Conservation (phyloP, 2,329 filamentous ascomycete species). For the Pyrenophora graminea region DNA sequence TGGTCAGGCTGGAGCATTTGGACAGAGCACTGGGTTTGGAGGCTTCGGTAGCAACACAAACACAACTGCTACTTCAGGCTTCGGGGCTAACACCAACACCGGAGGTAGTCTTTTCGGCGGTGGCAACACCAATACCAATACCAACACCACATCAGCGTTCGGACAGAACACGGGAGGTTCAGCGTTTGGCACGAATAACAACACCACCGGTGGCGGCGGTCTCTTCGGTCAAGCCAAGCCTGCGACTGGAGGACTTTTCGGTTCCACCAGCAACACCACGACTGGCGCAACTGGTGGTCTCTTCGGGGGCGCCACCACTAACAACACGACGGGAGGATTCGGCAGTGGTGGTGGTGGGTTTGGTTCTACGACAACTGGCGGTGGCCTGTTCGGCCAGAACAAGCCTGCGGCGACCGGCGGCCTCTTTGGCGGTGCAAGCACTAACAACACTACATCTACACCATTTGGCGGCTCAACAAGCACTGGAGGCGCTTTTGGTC, state of each 20-base stretch:
- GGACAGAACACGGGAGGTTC: slow-evolving; percentile 38
- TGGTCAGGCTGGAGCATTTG: slow-evolving; percentile 82
- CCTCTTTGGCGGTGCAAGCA: slow-evolving; percentile 39
- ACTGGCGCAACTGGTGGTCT: slow-evolving; percentile 38
- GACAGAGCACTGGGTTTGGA: slow-evolving; percentile 63
- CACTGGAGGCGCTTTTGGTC: slow-evolving; percentile 30
- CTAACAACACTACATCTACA: slow-evolving; percentile 30
- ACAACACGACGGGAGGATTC: slow-evolving; percentile 34
- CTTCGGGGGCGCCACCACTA: slow-evolving; percentile 40
- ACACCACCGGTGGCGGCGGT: slow-evolving; percentile 36
- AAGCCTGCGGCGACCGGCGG: slow-evolving; percentile 42
- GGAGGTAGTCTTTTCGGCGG: slow-evolving; percentile 53
- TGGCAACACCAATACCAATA: slow-evolving; percentile 33
- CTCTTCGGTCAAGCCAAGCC: slow-evolving; percentile 44
- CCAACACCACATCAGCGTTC: slow-evolving; percentile 37
- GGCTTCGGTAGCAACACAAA: slow-evolving; percentile 51
- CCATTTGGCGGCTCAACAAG: slow-evolving; percentile 35
- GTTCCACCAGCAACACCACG: slow-evolving; percentile 39
- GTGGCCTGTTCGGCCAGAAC: slow-evolving; percentile 57
- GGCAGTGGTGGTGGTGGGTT: slow-evolving; percentile 42
- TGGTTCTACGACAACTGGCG: slow-evolving; percentile 33
- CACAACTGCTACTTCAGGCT: slow-evolving; percentile 47
- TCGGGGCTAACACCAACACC: slow-evolving; percentile 52
- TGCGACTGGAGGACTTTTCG: slow-evolving; percentile 45
- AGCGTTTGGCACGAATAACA: slow-evolving; percentile 32